Evolutionary conservation across 106 monocot species (phyloP).

Genomic region (Acorus gramineus): DNA sequence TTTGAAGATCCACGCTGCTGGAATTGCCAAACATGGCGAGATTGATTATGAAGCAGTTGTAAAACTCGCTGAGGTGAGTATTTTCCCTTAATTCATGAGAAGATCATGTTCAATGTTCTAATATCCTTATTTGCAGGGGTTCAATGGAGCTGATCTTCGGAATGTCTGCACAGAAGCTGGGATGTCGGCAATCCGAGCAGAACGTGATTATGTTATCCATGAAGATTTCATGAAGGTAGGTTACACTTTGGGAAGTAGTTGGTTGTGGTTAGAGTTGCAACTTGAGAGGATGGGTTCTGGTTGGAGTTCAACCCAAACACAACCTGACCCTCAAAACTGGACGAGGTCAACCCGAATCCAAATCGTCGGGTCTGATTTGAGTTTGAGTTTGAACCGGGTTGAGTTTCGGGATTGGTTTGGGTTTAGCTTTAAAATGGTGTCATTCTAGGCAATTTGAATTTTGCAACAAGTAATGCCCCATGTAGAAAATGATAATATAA

Average conservation of each 20-base stretch:
- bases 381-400: too few species aligned
- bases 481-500: too few species aligned
- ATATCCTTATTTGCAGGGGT: conserved; percentile 39
- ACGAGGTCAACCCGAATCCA: too few species aligned
- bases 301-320: too few species aligned
- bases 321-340: too few species aligned
- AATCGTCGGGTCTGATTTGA: too few species aligned
- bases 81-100: background rate
- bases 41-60: conserved; percentile 93
- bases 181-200: conserved; percentile 93
- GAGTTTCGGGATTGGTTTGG: too few species aligned
- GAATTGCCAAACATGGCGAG: conserved; percentile 92
- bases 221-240: conserved; percentile 97
- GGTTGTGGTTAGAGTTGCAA: too few species aligned
- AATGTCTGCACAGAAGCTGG: conserved; percentile 97
- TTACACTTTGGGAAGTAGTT: background rate
- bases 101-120: background rate
- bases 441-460: too few species aligned
- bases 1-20: conserved; percentile 93
- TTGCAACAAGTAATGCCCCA: too few species aligned
- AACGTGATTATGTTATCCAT: conserved; percentile 92
- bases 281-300: too few species aligned
- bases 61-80: conserved; percentile 79
- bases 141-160: conserved; percentile 94
- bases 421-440: too few species aligned